These are phyloP conservation scores for Rutstroemia sp. DNA, from an alignment of 2,329 filamentous ascomycete species.

Conservation along the genomic window DNA sequence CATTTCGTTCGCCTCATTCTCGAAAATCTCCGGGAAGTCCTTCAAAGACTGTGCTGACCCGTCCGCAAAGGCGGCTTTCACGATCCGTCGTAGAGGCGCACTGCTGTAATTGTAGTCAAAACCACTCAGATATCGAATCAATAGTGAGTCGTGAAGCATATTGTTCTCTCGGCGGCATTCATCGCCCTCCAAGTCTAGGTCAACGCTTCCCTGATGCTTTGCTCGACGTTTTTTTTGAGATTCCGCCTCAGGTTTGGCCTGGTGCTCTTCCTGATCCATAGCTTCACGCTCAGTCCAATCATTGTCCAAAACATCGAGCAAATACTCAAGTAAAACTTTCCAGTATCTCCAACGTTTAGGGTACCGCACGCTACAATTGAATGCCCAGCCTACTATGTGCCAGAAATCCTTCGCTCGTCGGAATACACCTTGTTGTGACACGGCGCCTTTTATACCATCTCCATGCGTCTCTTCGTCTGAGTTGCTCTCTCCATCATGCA, in stretches of 20 bases:
- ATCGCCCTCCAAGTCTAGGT: conserved; percentile 22
- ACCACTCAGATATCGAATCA: conserved; percentile 43
- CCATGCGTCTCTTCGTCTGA: conserved; percentile 35
- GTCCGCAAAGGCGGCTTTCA: conserved; percentile 62
- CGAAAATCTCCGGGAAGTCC: conserved; percentile 60
- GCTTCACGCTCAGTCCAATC: conserved; percentile 57
- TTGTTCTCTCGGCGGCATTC: conserved; percentile 19
- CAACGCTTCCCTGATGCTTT: conserved; percentile 13
- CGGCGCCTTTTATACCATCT: conserved; percentile 43
- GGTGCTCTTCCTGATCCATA: conserved; percentile 32
- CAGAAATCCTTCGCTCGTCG: conserved; percentile 78
- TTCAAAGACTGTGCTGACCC: conserved; percentile 45
- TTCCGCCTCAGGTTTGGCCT: neutral
- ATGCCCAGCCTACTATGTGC: conserved; percentile 82
- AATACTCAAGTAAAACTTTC: conserved; percentile 71
- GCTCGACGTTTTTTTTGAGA: too few species aligned
- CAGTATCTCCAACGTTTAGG: conserved; percentile 73
- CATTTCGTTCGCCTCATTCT: conserved; percentile 49
- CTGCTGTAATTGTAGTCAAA: conserved; percentile 14
- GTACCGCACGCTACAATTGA: conserved; percentile 75
- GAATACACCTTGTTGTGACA: conserved; percentile 66
- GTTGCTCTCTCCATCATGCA: conserved; percentile 35
- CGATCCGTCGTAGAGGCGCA: conserved; percentile 36
- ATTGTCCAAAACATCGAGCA: conserved; percentile 68
- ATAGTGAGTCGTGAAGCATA: conserved; percentile 45